Conservation (phyloP, 2,329 filamentous ascomycete species). For the Aspergillus sp. region DNA sequence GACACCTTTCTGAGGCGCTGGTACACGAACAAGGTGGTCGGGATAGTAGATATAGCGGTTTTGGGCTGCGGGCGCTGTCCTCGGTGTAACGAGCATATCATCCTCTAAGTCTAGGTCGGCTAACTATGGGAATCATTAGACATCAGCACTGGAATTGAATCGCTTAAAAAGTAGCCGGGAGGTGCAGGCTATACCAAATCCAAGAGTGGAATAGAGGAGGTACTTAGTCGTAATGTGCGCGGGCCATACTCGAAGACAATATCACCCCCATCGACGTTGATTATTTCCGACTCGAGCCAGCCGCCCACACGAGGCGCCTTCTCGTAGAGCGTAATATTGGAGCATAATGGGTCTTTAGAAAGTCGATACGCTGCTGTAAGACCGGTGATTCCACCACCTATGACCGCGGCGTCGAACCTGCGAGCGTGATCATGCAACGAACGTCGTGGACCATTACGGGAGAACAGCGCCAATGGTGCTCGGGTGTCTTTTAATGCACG, state of each 20-base stretch:
- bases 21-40: slow-evolving; percentile 71
- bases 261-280: slow-evolving; percentile 58
- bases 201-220: slow-evolving; percentile 62
- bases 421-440: slow-evolving; percentile 17
- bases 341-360: slow-evolving; percentile 63
- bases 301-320: slow-evolving; percentile 69
- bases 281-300: slow-evolving; percentile 72
- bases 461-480: slow-evolving; percentile 19
- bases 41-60: slow-evolving; percentile 88
- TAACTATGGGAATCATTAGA: slow-evolving; percentile 46
- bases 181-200: slow-evolving; percentile 64
- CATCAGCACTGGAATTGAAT: not conserved
- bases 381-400: slow-evolving; percentile 83
- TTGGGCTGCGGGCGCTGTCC: slow-evolving; percentile 51
- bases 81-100: slow-evolving; percentile 57
- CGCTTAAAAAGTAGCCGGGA: not conserved
- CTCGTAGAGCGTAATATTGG: slow-evolving; percentile 81
- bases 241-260: slow-evolving; percentile 84
- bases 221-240: slow-evolving; percentile 65
- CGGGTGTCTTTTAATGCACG: slow-evolving; percentile 20
- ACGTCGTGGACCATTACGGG: slow-evolving; percentile 22
- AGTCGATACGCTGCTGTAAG: slow-evolving; percentile 77
- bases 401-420: slow-evolving; percentile 58
- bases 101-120: slow-evolving; percentile 57
- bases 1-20: slow-evolving; percentile 40